Evolutionary conservation across 768 basidiomycete genomes (phyloP), one percentile per base, ranked within the genome.

Genomic region (Boletus pseudopeckii): DNA sequence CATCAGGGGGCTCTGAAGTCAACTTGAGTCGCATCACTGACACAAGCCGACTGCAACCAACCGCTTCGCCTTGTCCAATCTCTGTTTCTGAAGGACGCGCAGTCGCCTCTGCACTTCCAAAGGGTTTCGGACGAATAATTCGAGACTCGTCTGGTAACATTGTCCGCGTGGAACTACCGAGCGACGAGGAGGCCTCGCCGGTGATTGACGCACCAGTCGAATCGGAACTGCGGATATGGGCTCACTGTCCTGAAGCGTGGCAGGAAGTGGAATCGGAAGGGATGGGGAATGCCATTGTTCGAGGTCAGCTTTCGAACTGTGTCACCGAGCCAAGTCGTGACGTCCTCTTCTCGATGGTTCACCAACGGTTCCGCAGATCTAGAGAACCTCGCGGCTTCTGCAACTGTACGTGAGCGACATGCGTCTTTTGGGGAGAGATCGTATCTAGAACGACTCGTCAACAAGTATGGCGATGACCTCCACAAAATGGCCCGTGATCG

Each of bases 141-240:
- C 80, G 92, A 44, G 93, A 95, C 68, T 83, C 77, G 36, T 74
- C 79, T 3, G 94, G 94, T 28, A 86, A 86, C 57, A 77, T 95
- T 37, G 63, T 92, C 20, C 77, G 81, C 44, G 75, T 94, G 39
- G 84, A 90, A 63, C 63, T 93, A 50, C 72, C 77, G 15, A 81
- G 79, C 39, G 78, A 80, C 20, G 76, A 78, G 30, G 76, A 76
- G 36, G 59, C 44, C 30, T 64, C 53, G 37, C 50, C 63, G 47
- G 67, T 74, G 59, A 77, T 79, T 62, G 80, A 81, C 39, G 68
- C 79, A 46, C 59, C 67, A 6, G 30, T 56, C 28, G 50, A 59
- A 36, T 55, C 56, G 18, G 68, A 68, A 17, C 18, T 55, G 38
- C 57, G 51, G 30, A 24, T 50, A 39, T 69, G 67, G 67, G 58